A percentile compares a stretch with the other conserved stretches of the same genome.
Evolutionary conservation across 371 early-diverging fungal genomes (phyloP).

Genomic region (Mortierella sp.): DNA sequence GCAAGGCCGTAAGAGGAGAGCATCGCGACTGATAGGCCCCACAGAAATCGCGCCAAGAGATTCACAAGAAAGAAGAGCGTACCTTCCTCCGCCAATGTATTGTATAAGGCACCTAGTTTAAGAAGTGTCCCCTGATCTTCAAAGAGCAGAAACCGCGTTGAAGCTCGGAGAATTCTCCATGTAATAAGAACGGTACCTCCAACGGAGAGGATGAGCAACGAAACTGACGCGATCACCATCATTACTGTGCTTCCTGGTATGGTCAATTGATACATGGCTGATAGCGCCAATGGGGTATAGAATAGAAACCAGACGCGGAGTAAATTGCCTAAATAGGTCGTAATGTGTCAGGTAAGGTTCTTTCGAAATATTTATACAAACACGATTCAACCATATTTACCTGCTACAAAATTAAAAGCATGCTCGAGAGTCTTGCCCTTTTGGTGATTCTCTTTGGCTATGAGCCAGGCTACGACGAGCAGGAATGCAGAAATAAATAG

Average conservation of each 20-base stretch:
- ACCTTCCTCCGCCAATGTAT: slow-evolving; percentile 63
- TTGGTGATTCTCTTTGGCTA: slow-evolving; percentile 36
- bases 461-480: slow-evolving; percentile 34
- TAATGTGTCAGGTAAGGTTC: neutral
- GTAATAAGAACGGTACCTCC: slow-evolving; percentile 36
- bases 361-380: neutral
- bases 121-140: slow-evolving; percentile 62
- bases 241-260: slow-evolving; percentile 28
- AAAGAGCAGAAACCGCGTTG: slow-evolving; percentile 33
- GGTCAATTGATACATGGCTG: slow-evolving; percentile 54
- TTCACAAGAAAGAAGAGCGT: slow-evolving; percentile 62
- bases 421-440: slow-evolving; percentile 45
- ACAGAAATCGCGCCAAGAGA: slow-evolving; percentile 52
- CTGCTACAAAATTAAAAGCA: slow-evolving; percentile 47
- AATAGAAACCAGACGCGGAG: slow-evolving; percentile 46
- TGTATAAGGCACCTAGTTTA: slow-evolving; percentile 66
- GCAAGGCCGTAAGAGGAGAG: slow-evolving; percentile 44
- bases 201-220: slow-evolving; percentile 36
- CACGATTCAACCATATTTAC: slow-evolving; percentile 7
- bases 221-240: slow-evolving; percentile 30
- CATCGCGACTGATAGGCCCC: slow-evolving; percentile 49
- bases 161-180: slow-evolving; percentile 38
- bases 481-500: slow-evolving; percentile 52
- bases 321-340: slow-evolving; percentile 34
- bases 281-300: slow-evolving; percentile 50